Base-by-base conservation (phyloP, 192 early-diverging fungal species). In the Diversispora epigaea region DNA sequence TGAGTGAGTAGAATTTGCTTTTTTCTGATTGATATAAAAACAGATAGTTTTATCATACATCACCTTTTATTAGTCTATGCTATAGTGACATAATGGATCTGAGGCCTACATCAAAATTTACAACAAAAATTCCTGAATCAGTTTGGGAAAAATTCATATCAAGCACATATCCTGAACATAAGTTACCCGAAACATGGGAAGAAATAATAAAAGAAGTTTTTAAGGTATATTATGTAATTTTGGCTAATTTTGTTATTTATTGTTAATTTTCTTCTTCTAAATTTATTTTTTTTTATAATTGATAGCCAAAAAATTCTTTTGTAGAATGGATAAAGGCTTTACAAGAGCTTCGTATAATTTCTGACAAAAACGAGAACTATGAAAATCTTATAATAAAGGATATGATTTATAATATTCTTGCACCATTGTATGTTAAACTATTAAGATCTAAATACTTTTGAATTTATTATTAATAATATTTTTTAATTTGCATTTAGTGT, bases 81-180 rank as follows among this genome's bases (percentile, higher is more conserved):
- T 32, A 65, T 65, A 65, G 63, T 32, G 63, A 65, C 39, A 65
- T 65, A 10, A 65, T 65, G 63, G 63, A 65, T 39, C 6, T 65
- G 8, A 39, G 63, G n/a, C 43, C 63, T 10, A 39, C 63, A 39
- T 65, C 63, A 9, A 10, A 25, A 10, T 65, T 65, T 25, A 32
- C 63, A 25, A 43, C 9, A 19, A 45, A 65, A 65, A 39, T 65
- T 39, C 15, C 63, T 12, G 63, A 65, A 65, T 9, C 9, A 65
- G 6, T 17, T 65, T 65, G 63, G 63, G n/a, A 32, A 14, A 65
- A 65, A 32, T 65, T 65, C 43, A 32, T 65, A 6, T 43, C 22
- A 45, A n/a, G 32, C 39, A 32, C 63, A 65, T 65, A 32, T 65
- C 63, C 63, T 25, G 41, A 65, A 43, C n/a, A 39, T 39, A 65